Evolutionary conservation across 1,284 basidiomycete genomes (phyloP).

Genomic region (Trametes sp.): DNA sequence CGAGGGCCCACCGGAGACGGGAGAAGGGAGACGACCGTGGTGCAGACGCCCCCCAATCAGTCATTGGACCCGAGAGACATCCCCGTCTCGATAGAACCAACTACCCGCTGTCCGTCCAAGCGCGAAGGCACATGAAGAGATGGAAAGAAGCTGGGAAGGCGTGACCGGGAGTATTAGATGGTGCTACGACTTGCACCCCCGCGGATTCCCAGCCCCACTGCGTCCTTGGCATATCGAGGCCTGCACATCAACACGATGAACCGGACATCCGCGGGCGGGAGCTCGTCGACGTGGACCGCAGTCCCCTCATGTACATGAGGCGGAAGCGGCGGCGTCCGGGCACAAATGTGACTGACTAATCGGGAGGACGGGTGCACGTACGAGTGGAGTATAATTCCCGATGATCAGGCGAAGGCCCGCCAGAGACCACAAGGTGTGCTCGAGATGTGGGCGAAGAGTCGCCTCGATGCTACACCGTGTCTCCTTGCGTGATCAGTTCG

Average conservation of each 20-base stretch:
- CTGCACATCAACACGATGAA: not conserved
- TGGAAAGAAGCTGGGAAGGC: not conserved
- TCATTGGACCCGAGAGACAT: not conserved
- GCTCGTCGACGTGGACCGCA: no score
- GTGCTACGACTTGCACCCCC: not conserved
- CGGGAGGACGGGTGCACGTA: not conserved
- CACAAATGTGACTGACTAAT: not conserved
- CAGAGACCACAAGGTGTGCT: not conserved
- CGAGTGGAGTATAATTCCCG: not conserved
- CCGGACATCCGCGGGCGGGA: not conserved
- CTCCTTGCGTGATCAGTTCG: not conserved
- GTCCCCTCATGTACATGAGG: no score
- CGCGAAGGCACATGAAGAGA: not conserved
- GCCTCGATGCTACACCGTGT: not conserved
- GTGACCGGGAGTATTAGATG: not conserved
- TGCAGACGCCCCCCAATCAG: no score
- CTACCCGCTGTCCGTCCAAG: not conserved
- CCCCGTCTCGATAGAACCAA: not conserved
- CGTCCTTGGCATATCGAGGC: not conserved
- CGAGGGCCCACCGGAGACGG: no score
- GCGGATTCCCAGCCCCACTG: not conserved
- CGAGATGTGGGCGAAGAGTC: not conserved
- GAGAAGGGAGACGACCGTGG: no score
- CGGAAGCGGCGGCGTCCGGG: not conserved
- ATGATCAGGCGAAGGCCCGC: not conserved